phyloP scores from a whole-genome alignment of 1,284 basidiomycete genomes.

The Marasmius oreades region DNA sequence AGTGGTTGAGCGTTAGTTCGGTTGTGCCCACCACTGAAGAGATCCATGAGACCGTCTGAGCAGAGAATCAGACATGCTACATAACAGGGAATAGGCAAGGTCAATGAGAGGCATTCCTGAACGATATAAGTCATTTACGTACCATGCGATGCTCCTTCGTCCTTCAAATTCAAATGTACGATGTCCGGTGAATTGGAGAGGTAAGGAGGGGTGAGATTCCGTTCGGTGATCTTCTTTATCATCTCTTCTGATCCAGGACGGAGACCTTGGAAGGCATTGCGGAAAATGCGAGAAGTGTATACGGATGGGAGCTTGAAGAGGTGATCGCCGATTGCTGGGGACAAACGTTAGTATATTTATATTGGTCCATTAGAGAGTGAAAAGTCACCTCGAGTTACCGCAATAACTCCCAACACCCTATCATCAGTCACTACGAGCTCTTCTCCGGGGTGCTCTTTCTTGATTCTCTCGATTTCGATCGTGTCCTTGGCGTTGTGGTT shows the following conservation, averaged over 20 bases:
- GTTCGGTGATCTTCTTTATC: constrained; percentile 14
- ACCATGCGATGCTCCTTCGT: not conserved
- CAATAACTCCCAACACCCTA: constrained; percentile 29
- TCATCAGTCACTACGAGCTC: constrained; percentile 24
- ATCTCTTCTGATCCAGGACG: constrained; percentile 7
- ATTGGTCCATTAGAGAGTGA: not conserved
- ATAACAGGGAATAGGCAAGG: no score
- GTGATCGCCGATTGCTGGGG: constrained; percentile 33
- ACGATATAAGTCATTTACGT: no score
- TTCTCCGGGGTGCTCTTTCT: constrained; percentile 32
- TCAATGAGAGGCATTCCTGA: no score
- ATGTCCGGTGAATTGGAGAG: constrained; percentile 26
- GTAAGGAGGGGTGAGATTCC: constrained; percentile 30
- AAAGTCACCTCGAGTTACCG: constrained; percentile 32
- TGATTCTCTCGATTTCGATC: constrained; percentile 26
- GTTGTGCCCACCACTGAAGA: constrained; percentile 10
- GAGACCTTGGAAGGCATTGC: constrained; percentile 25
- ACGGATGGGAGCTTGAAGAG: constrained; percentile 31
- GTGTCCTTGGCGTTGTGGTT: constrained; percentile 31
- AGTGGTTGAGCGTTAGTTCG: not conserved
- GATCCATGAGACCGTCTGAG: constrained; percentile 21
- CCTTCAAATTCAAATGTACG: constrained; percentile 17
- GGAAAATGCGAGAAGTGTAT: constrained; percentile 31
- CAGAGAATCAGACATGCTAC: constrained; percentile 18
- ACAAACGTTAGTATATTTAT: constrained; percentile 1